Base-by-base conservation (phyloP, 1,139 yeast species). In the Taphrina flavorubra region DNA sequence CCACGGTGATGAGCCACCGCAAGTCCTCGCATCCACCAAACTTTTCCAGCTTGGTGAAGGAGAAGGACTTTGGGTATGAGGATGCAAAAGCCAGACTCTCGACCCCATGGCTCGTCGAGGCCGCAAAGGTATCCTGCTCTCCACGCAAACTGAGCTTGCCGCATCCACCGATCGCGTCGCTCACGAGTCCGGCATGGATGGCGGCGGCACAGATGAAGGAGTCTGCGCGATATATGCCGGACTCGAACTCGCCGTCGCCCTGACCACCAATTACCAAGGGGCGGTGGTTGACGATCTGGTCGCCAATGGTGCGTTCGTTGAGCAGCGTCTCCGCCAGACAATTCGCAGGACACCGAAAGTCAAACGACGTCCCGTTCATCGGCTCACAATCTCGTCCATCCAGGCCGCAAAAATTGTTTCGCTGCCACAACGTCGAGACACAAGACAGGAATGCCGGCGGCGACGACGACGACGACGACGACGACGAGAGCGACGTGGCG, bases 191-290 rank as follows among this genome's bases (percentile, higher is more conserved):
- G 1, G 92, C 87, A 77, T 92, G 97, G 2, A 89, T 85, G 0
- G 96, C 98, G 0, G 97, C 88, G 0, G 92, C 95, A 78, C 99
- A 94, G 0, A 94, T 87, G 75, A 81, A 92, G 0, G 97, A 89
- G 77, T 94, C 99, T 0, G 91, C 94, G 71, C 99, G 81, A 75
- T 91, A 94, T n/a, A 51, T 39, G n/a, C 62, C 62, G 14, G 53
- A 44, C 36, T 39, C 36, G 34, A 51, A 16, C 34, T 51, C 59
- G 11, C 46, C 37, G 14, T 49, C 67, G 25, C 79, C 74, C 0
- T 90, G 94, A 14, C 95, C 94, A 1, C 97, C 97, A 53, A 92
- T 84, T 49, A 87, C 85, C 74, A 82, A 90, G 1, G 91, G 89
- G 67, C 87, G 78, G 75, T 92, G 89, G 74, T 90, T 89, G 47